Percentiles rank a stretch among this genome's conserved stretches.
Conservation (phyloP, 2,329 filamentous ascomycete species). For the Dothiorella sarmentorum region DNA sequence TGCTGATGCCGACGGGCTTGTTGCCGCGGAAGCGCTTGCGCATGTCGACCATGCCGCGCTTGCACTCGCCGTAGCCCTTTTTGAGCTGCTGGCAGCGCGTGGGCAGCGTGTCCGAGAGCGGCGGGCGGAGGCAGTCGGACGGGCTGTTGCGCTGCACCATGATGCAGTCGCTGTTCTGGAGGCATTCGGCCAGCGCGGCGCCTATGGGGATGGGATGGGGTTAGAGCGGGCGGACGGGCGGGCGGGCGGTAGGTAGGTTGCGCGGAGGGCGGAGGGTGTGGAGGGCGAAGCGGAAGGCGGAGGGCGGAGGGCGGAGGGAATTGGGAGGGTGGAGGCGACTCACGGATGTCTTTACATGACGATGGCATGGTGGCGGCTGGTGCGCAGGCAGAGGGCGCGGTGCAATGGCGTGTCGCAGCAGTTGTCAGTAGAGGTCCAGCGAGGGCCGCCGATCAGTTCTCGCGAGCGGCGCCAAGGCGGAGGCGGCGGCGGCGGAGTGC, state of each 20-base stretch:
- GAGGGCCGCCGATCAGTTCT: not conserved
- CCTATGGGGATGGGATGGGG: slow-evolving; percentile 51
- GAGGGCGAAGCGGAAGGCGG: not conserved
- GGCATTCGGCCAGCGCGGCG: slow-evolving; percentile 86
- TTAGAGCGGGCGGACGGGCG: not conserved
- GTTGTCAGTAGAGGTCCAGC: not conserved
- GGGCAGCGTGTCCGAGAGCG: slow-evolving; percentile 77
- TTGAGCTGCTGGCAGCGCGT: slow-evolving; percentile 88
- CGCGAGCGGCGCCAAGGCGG: not conserved
- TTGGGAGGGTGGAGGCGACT: slow-evolving; percentile 34
- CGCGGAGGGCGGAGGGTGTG: not conserved
- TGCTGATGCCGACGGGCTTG: slow-evolving; percentile 62
- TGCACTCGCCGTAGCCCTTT: slow-evolving; percentile 91
- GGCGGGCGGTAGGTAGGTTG: not conserved
- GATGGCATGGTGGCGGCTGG: slow-evolving; percentile 66
- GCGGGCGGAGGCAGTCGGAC: slow-evolving; percentile 80
- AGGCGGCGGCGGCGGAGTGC: not conserved
- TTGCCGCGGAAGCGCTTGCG: slow-evolving; percentile 96
- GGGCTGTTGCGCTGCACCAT: slow-evolving; percentile 86
- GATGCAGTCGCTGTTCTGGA: slow-evolving; percentile 94
- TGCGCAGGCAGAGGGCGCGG: not conserved
- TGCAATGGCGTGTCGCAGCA: not conserved
- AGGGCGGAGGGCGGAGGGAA: not conserved
- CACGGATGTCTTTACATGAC: slow-evolving; percentile 96
- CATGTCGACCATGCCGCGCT: slow-evolving; percentile 96